Evolutionary conservation across 257 asterid species (phyloP), one percentile per base, ranked within the genome.

Genomic region (Paulownia fortunei): DNA sequence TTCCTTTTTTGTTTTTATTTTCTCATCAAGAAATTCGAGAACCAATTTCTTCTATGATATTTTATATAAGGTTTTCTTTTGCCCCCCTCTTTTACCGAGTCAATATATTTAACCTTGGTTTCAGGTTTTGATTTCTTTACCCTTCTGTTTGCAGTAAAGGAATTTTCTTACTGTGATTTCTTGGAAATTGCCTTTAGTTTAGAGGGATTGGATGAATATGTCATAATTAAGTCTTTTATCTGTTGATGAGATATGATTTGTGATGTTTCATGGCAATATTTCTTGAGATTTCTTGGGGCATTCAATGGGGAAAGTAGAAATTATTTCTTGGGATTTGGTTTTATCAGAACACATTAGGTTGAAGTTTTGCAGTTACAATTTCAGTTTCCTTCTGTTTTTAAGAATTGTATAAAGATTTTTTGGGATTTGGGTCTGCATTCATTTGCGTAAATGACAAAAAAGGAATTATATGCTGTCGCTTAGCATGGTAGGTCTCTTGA

Each of bases 111-210:
- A 67, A 46, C 76, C 55, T 26, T 72, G 32, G 46, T 16, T 72
- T 46, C 60, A 56, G 71, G 73, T 80, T 74, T 76, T 64, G 76
- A 51, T 80, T 70, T 64, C 34, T 67, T 39, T 7, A 9, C 56
- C 82, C 54, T 46, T 74, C 6, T 58, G 41, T 70, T 79, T 61
- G 76, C 72, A 49, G 79, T 82, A 13, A 51, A 74, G 79, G 78
- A 63, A 41, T 52, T 76, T 64, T 71, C 36, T 51, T 47, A 30
- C 58, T 73, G 73, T 65, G 65, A 69, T 84, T 81, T 77, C 80
- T 51, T 32, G 74, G 76, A 55, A 75, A 19, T 52, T 73, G 72
- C 44, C 37, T 51, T 12, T 46, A 18, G 26, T 52, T 69, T 42
- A 27, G 8, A 66, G 44, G 73, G 80, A 18, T 60, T 73, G 36